Evolutionary conservation across 2,329 filamentous ascomycete genomes (phyloP).

Genomic region (Thielaviopsis punctulata): DNA sequence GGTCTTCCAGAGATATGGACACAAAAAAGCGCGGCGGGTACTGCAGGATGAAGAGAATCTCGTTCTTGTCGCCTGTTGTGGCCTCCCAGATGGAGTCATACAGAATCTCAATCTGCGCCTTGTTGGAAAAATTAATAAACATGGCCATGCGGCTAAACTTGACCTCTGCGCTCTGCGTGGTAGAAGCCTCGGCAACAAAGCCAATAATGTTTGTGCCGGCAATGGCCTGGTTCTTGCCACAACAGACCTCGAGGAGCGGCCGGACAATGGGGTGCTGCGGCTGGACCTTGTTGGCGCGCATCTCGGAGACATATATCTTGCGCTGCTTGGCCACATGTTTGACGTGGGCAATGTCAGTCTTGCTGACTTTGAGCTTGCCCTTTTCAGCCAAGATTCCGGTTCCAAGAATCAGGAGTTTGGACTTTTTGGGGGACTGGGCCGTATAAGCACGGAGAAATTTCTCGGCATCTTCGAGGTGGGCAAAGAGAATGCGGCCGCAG

Average conservation of each 20-base stretch:
- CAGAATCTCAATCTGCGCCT: conserved; percentile 27
- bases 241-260: conserved; percentile 19
- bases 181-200: conserved; percentile 26
- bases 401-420: conserved; percentile 19
- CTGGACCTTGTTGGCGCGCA: conserved; percentile 14
- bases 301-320: conserved; percentile 12
- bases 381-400: conserved; percentile 16
- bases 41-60: conserved; percentile 32
- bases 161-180: conserved; percentile 20
- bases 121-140: conserved; percentile 20
- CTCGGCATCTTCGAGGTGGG: conserved; percentile 21
- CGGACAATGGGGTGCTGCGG: conserved; percentile 12
- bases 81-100: conserved; percentile 31
- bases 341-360: conserved; percentile 16
- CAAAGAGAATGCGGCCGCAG: conserved; percentile 27
- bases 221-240: conserved; percentile 31
- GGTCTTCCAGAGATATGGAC: conserved; percentile 2
- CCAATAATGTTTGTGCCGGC: conserved; percentile 18
- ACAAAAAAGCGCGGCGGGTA: conserved; percentile 34
- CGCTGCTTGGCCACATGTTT: conserved; percentile 10
- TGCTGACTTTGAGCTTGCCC: conserved; percentile 21
- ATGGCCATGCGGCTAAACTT: conserved; percentile 28
- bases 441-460: conserved; percentile 22
- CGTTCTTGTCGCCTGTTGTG: conserved; percentile 20
- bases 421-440: conserved; percentile 12